Evolutionary conservation across 2,329 filamentous ascomycete species (phyloP).

Genomic region (Diplodia intermedia): DNA sequence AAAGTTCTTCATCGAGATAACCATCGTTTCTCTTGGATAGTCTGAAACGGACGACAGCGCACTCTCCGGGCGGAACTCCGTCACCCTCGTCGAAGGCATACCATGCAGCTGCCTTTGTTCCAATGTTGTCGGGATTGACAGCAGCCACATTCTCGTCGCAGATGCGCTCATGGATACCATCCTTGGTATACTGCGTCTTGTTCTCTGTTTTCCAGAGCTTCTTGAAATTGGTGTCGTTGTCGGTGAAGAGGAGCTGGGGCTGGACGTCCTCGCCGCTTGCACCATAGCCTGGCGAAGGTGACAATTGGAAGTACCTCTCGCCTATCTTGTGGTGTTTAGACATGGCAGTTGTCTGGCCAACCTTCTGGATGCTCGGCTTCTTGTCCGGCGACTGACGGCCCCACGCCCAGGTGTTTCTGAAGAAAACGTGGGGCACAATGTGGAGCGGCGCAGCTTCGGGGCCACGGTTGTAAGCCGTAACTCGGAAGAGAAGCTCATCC

Average conservation of each 20-base stretch:
- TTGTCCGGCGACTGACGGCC: conserved; percentile 76
- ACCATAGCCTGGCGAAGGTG: conserved; percentile 86
- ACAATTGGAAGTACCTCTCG: conserved; percentile 81
- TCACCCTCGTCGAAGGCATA: conserved; percentile 89
- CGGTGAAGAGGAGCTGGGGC: conserved; percentile 87
- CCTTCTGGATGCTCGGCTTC: conserved; percentile 78
- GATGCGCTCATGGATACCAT: conserved; percentile 90
- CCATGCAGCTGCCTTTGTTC: conserved; percentile 92
- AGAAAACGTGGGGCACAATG: conserved; percentile 95
- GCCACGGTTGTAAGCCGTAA: conserved; percentile 95
- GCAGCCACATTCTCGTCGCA: conserved; percentile 80
- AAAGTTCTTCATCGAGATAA: conserved; percentile 89
- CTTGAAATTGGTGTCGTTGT: conserved; percentile 91
- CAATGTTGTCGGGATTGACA: conserved; percentile 78
- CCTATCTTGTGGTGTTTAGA: conserved; percentile 83
- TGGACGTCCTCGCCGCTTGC: conserved; percentile 80
- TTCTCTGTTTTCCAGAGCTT: conserved; percentile 77
- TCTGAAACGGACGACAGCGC: conserved; percentile 92
- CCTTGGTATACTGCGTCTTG: conserved; percentile 85
- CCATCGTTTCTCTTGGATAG: conserved; percentile 76
- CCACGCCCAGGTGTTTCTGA: conserved; percentile 97
- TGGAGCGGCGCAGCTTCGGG: conserved; percentile 89
- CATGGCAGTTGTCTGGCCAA: conserved; percentile 71
- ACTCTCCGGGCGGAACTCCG: conserved; percentile 87
- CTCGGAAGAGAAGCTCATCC: conserved; percentile 89